Conservation (phyloP, 108 stramenopile species). For the Skeletonema marinoi region DNA sequence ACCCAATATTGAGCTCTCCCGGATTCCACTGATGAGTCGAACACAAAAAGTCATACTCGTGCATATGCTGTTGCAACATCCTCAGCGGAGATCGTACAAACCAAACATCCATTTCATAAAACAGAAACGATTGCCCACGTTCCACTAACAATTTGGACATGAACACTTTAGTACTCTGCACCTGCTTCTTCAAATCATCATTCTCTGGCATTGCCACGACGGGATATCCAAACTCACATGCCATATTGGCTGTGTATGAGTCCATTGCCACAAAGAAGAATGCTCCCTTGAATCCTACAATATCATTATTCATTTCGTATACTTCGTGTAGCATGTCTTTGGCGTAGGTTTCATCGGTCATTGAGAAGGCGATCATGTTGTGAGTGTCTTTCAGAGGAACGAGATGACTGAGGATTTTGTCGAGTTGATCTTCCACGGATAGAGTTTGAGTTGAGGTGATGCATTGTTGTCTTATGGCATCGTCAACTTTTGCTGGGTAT, state of each 20-base stretch:
- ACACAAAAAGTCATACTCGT: slow-evolving; percentile 22
- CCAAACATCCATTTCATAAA: slow-evolving; percentile 60
- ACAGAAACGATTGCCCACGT: slow-evolving; percentile 27
- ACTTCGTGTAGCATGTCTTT: slow-evolving; percentile 52
- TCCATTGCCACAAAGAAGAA: slow-evolving; percentile 50
- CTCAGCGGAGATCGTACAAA: slow-evolving; percentile 32
- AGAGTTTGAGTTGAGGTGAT: too few relatives aligned
- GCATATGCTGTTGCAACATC: slow-evolving; percentile 9
- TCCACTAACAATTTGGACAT: slow-evolving; percentile 31
- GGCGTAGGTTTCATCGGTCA: slow-evolving; percentile 47
- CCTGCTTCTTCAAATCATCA: slow-evolving; percentile 23
- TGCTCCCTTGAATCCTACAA: slow-evolving; percentile 28
- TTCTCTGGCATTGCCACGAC: slow-evolving; percentile 15
- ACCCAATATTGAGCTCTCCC: slow-evolving; percentile 39
- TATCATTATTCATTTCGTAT: slow-evolving; percentile 42
- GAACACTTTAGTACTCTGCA: slow-evolving; percentile 38
- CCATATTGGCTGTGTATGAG: slow-evolving; percentile 21
- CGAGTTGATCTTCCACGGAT: too few relatives aligned
- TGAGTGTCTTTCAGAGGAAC: too few relatives aligned
- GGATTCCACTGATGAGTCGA: slow-evolving; percentile 44
- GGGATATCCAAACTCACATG: slow-evolving; percentile 46
- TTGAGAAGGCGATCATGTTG: slow-evolving; percentile 51
- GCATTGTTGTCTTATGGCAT: too few relatives aligned
- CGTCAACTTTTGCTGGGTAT: too few relatives aligned
- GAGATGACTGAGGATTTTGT: too few relatives aligned